These are phyloP conservation scores for Alloteropsis angusta DNA, from an alignment of 202 grass and related monocot species.

Conservation along the genomic window DNA sequence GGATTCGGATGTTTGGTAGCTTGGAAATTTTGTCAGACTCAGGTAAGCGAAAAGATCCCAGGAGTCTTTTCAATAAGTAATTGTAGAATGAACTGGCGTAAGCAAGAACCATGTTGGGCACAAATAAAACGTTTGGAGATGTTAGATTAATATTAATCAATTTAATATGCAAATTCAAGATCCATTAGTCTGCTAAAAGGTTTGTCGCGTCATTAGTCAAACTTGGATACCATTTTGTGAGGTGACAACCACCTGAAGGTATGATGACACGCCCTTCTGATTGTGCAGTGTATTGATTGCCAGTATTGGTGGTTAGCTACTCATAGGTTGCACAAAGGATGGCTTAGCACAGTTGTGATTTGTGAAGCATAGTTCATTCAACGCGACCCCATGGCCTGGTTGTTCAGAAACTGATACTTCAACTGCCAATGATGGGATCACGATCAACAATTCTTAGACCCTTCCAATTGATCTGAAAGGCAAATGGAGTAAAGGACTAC, in stretches of 20 bases:
- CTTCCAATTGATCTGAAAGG: not conserved
- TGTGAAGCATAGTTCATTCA: not conserved
- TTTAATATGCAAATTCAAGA: not conserved
- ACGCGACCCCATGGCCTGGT: slow-evolving; percentile 34
- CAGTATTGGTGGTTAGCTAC: slow-evolving; percentile 29
- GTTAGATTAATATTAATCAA: not conserved
- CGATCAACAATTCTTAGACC: not conserved
- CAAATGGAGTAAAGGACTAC: not conserved
- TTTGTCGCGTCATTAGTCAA: slow-evolving; percentile 11
- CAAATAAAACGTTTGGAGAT: not conserved
- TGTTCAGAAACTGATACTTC: slow-evolving; percentile 38
- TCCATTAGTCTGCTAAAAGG: not conserved
- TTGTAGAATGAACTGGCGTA: not conserved
- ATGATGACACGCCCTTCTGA: slow-evolving; percentile 4
- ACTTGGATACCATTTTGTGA: not conserved
- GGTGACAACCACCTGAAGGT: slow-evolving; percentile 26
- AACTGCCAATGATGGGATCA: slow-evolving; percentile 27
- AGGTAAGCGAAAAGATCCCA: not conserved
- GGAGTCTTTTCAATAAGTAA: not conserved
- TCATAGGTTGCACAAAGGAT: not conserved
- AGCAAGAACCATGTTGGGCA: not conserved
- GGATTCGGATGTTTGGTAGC: not conserved
- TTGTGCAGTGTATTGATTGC: slow-evolving; percentile 1
- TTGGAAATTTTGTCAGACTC: not conserved
- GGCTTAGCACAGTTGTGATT: not conserved